Evolutionary conservation across 192 early-diverging fungal species (phyloP), one percentile per base, ranked within the genome.

Genomic region (Dissophora globulifera): DNA sequence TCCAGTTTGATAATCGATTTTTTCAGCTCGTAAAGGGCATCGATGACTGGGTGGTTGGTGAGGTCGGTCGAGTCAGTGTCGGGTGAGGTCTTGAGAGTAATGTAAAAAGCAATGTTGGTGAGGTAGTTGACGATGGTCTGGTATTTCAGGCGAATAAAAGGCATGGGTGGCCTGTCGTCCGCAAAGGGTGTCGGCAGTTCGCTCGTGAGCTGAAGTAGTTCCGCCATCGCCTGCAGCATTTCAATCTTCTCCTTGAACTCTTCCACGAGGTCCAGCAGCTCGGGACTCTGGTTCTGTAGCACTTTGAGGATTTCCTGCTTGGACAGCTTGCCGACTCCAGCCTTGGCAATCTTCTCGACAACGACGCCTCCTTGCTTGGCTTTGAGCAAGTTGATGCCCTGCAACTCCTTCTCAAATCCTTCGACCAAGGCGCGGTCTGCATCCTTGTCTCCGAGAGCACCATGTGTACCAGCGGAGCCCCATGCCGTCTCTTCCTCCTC

Each of bases 21-120:
- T 20, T 87, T 88, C 56, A 96, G 71, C 52, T 90, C 86, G 19
- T 90, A 85, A n/a, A 98, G 78, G 10, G 86, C 83, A 19, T 88
- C 86, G 53, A 94, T 90, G n/a, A 95, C 92, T 13, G 94, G 96
- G 72, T 98, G 96, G 43, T 87, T 80, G 25, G 85, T 89, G 25
- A 93, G 69, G 46, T 90, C 75, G 38, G 59, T 45, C 47, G 85
- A 67, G 78, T 23, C 52, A 7, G 50, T 48, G 2, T 76, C 64
- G 63, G 82, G 81, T 62, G 79, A 83, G 48, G 84, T 81, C 85
- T 91, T 85, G 62, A 94, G 57, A 1, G 86, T 87, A 55, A 98
- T 82, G 67, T 94, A 95, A 61, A 95, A 96, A 7, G 94, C 86
- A 60, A 96, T 85, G 70, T 98, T 98, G 65, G 90, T 93, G 60